These are phyloP conservation scores for Botrytis fragariae DNA, from an alignment of 2,329 filamentous ascomycete species.

Conservation along the genomic window DNA sequence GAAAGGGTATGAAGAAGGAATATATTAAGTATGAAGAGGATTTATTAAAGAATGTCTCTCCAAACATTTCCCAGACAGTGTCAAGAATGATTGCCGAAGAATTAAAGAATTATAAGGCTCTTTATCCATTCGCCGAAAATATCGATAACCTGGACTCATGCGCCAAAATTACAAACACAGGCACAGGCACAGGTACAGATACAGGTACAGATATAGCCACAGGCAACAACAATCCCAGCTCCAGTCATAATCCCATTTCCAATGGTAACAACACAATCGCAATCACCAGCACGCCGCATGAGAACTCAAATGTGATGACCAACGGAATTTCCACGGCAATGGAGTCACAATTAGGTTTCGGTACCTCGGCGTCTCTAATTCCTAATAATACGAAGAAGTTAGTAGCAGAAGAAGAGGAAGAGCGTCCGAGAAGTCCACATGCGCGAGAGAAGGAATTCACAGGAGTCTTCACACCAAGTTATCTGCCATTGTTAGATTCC, in stretches of 20 bases:
- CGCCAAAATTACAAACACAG: slow-evolving; percentile 5
- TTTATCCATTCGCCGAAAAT: slow-evolving; percentile 29
- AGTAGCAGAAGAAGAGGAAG: slow-evolving; percentile 32
- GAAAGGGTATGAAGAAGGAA: slow-evolving; percentile 55
- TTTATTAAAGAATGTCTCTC: slow-evolving; percentile 48
- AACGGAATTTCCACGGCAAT: slow-evolving; percentile 6
- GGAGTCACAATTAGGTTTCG: slow-evolving; percentile 9
- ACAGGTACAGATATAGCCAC: not conserved
- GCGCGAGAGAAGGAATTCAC: slow-evolving; percentile 59
- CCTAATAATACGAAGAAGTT: not conserved
- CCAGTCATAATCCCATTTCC: not conserved
- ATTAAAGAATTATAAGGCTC: slow-evolving; percentile 26
- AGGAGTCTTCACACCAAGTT: slow-evolving; percentile 62
- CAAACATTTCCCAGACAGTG: slow-evolving; percentile 49
- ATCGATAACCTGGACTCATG: slow-evolving; percentile 29
- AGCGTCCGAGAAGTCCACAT: slow-evolving; percentile 46
- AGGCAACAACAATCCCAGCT: not conserved
- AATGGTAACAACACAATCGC: not conserved
- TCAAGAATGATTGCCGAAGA: slow-evolving; percentile 42
- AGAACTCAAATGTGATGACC: slow-evolving; percentile 6
- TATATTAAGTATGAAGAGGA: slow-evolving; percentile 54
- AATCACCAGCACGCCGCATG: not conserved
- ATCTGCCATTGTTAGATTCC: slow-evolving; percentile 58
- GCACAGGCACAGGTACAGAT: not conserved
- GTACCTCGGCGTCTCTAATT: not conserved